Evolutionary conservation across 306 rosid species (phyloP), one percentile per base, ranked within the genome.

Genomic region (Comarum palustre): DNA sequence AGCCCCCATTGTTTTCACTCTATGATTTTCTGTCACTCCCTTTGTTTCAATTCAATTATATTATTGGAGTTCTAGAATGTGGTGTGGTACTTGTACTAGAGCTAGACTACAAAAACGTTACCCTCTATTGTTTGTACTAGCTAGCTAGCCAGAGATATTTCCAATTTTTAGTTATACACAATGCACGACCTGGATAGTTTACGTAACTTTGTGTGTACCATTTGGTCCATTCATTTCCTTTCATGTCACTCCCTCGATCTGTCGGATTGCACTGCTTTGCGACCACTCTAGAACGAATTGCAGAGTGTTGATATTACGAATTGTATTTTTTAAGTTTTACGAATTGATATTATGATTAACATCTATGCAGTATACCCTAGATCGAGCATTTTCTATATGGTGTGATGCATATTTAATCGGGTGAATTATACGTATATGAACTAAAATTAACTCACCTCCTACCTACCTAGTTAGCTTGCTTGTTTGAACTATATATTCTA

Each of bases 1-100:
- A n/a, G 58, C 63, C n/a, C 4, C 24, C 71, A 66, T 13, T 59
- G 66, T 67, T 79, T 73, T 67, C 78, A 48, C 58, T 67, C 73
- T 45, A 73, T 24, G 50, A 65, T 54, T 54, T n/a, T 39, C 2
- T 12, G 1, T 24, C 32, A 19, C 3, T 50, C 58, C 25, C 25
- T 52, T 41, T 20, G 58, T 25, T 55, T 58, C 41, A 59, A 29
- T 29, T 59, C n/a, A 27, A 25, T 75, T 66, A 63, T 52, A 59
- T 31, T 59, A 59, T 59, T 59, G 64, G 31, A 55, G 61, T 55
- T 55, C 34, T 25, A 29, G 39, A 0, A 1, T 24, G 38, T 29
- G 39, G 65, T 27, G 20, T 14, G 6, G 20, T 57, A 12, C 34
- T 0, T 12, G 63, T 25, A 29, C 29, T 20, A 14, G 9, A 29